phyloP scores from a whole-genome alignment of 345 rosid genomes.

The Angophora floribunda region DNA sequence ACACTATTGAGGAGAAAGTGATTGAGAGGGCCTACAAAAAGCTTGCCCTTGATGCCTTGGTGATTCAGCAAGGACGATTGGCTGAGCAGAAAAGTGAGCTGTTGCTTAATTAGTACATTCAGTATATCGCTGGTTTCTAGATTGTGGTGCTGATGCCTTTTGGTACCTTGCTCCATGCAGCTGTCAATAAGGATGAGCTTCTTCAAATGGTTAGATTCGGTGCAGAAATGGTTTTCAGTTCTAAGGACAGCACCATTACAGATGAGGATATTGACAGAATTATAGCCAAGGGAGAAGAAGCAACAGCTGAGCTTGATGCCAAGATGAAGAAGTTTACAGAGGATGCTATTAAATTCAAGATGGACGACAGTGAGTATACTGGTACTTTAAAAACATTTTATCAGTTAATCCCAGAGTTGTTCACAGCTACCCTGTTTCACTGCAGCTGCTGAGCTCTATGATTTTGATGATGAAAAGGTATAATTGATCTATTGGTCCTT shows the following conservation, averaged over 20 bases:
- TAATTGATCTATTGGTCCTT: neutral
- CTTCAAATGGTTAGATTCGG: slow-evolving; percentile 99
- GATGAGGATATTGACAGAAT: slow-evolving; percentile 98
- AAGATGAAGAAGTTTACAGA: slow-evolving; percentile 98
- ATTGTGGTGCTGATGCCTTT: neutral
- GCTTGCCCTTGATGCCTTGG: slow-evolving; percentile 97
- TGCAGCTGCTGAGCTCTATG: slow-evolving; percentile 89
- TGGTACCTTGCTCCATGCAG: slow-evolving; percentile 21
- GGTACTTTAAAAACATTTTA: neutral
- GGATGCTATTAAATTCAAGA: slow-evolving; percentile 93
- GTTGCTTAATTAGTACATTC: neutral
- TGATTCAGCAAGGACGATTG: slow-evolving; percentile 93
- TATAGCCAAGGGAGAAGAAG: slow-evolving; percentile 96
- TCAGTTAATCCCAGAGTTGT: neutral
- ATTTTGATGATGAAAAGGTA: slow-evolving; percentile 91
- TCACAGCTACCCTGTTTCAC: neutral
- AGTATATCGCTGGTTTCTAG: neutral
- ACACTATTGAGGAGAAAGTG: slow-evolving; percentile 97
- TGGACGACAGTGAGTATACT: slow-evolving; percentile 81
- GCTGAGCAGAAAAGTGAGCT: slow-evolving; percentile 97
- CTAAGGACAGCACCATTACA: slow-evolving; percentile 94
- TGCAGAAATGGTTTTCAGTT: slow-evolving; percentile 99
- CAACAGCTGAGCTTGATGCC: slow-evolving; percentile 97
- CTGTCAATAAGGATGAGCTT: slow-evolving; percentile 98
- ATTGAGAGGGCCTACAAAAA: slow-evolving; percentile 98